Evolutionary conservation across 1,139 yeast species (phyloP).

Genomic region (Yarrowia galli): DNA sequence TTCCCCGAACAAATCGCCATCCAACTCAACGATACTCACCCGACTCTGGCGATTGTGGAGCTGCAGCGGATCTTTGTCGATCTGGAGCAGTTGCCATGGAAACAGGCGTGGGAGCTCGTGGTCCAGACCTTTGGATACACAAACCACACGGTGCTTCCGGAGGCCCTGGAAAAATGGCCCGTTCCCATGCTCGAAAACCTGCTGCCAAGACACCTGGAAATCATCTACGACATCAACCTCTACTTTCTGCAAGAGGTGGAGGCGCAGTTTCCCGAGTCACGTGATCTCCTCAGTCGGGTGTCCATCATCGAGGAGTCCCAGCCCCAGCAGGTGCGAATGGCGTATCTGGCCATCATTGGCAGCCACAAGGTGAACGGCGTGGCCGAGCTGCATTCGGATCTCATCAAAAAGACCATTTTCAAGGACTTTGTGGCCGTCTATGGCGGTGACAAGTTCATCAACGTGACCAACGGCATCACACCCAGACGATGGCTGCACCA

Average conservation of each 20-base stretch:
- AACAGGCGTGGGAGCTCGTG: conserved; percentile 84
- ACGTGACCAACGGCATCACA: conserved; percentile 94
- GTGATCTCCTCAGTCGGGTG: conserved; percentile 70
- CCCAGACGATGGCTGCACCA: conserved; percentile 97
- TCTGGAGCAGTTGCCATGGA: conserved; percentile 81
- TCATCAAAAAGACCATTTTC: conserved; percentile 87
- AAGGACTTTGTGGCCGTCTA: conserved; percentile 85
- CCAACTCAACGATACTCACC: conserved; percentile 95
- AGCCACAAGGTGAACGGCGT: conserved; percentile 96
- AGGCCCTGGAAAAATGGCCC: conserved; percentile 97
- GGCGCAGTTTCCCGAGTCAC: conserved; percentile 70
- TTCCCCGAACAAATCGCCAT: conserved; percentile 89
- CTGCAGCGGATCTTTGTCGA: conserved; percentile 86
- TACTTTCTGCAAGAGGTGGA: conserved; percentile 80
- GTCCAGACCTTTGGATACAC: conserved; percentile 87
- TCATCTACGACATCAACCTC: conserved; percentile 85
- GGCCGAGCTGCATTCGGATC: conserved; percentile 92
- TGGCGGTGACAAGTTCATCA: conserved; percentile 83
- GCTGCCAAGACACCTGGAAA: conserved; percentile 91
- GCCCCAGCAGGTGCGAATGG: conserved; percentile 90
- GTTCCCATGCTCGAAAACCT: conserved; percentile 76
- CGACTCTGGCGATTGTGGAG: conserved; percentile 90
- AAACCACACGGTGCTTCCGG: conserved; percentile 93
- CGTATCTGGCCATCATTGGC: conserved; percentile 87
- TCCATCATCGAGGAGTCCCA: conserved; percentile 84